Base-by-base conservation (phyloP, 805 yeast genomes). In the Candida verbasci region DNA sequence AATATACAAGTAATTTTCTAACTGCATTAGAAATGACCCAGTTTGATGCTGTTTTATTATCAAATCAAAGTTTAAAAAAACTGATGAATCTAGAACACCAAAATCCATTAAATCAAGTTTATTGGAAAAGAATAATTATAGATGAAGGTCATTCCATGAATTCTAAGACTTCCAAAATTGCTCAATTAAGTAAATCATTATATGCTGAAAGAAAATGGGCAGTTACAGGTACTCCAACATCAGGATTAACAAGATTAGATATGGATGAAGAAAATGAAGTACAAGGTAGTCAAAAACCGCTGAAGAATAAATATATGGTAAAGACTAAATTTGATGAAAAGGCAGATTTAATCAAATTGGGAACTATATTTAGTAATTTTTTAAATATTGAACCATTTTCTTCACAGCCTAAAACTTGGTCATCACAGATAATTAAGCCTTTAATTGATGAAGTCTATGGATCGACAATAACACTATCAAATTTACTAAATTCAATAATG, bases 151-250 rank as follows among this genome's bases (percentile, higher is more conserved):
- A 82, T 52, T 69, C 79, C 18, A 69, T 81, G 73, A 69, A 65
- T 40, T 68, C 80, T 6, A 70, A 68, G 38, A 52, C 67, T 1
- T 68, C 84, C 0, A 62, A 73, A 34, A 67, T 75, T 0, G 79
- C 75, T 6, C 49, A 55, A 7, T 49, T 76, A 23, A 77, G 84
- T 14, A 64, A 62, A 23, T 56, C 61, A 16, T 49, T 82, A 31
- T 53, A 57, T 32, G 73, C 74, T 7, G 89, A 82, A 48, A 64
- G 86, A 34, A 68, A 74, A 41, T 82, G 89, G 89, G 78, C 80
- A 0, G 85, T 82, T 1, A 77, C 84, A 0, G 88, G 89, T 21
- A 82, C 89, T 0, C 88, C 88, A 4, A 81, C 87, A 0, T 70
- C 83, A 0, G 89, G 89, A 0, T 58, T 82, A 35, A 79, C 87